These are phyloP conservation scores for Panellus pusillus DNA, from an alignment of 768 basidiomycete genomes.

Conservation along the genomic window DNA sequence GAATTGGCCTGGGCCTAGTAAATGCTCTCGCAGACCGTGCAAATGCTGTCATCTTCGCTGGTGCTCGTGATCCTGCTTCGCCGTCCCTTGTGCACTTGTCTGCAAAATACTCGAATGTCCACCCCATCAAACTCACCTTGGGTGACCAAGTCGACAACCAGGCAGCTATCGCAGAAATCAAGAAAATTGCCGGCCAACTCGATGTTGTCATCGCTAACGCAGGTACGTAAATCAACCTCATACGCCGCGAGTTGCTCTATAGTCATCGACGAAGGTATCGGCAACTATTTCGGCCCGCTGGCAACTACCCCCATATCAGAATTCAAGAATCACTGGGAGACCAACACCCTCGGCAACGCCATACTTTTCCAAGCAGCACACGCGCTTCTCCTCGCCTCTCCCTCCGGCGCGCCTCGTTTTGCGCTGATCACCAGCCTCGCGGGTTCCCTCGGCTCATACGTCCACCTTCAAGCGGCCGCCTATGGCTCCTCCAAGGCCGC, in stretches of 20 bases:
- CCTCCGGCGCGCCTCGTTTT: neutral
- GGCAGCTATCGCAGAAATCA: neutral
- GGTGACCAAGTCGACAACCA: neutral
- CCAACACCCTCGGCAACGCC: slow-evolving; percentile 2
- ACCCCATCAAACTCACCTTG: neutral
- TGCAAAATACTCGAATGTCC: neutral
- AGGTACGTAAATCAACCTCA: neutral
- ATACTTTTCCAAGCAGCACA: neutral
- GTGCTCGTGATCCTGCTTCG: neutral
- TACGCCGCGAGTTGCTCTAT: neutral
- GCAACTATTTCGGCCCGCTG: neutral
- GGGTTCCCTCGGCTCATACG: neutral
- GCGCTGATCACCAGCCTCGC: neutral
- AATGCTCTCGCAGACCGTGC: neutral
- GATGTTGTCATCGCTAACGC: slow-evolving; percentile 2
- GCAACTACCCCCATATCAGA: neutral
- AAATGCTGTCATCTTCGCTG: neutral
- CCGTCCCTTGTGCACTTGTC: neutral
- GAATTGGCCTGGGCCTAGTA: slow-evolving; percentile 17
- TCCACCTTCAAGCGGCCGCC: neutral
- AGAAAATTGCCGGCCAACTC: neutral
- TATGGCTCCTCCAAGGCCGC: slow-evolving; percentile 1
- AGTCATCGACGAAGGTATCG: neutral
- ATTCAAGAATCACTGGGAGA: neutral
- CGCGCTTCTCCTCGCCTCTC: neutral